These are phyloP conservation scores for Melanopsichium pennsylvanicum DNA, from an alignment of 1,284 basidiomycete genomes.

Conservation along the genomic window DNA sequence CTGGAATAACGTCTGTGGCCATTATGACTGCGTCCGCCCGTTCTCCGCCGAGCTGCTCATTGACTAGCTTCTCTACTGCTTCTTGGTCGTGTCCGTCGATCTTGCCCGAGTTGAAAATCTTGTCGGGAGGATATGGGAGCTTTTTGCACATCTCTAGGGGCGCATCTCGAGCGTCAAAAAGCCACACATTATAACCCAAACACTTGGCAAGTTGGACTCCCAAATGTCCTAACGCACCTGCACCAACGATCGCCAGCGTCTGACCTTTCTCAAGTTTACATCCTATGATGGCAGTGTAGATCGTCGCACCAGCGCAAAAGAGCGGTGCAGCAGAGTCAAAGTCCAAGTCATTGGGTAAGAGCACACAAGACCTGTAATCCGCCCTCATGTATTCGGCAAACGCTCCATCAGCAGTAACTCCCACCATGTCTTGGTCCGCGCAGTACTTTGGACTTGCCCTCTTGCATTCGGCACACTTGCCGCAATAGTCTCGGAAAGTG, in stretches of 20 bases:
- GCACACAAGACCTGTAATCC: conserved; percentile 46
- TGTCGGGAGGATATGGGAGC: conserved; percentile 41
- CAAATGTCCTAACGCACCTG: conserved; percentile 67
- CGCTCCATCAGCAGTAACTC: conserved; percentile 46
- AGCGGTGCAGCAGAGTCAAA: conserved; percentile 65
- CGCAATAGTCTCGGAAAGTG: conserved; percentile 49
- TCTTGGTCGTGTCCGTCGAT: conserved; percentile 25
- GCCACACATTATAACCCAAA: conserved; percentile 64
- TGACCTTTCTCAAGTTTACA: conserved; percentile 49
- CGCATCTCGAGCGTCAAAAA: conserved; percentile 46
- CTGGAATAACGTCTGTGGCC: conserved; percentile 37
- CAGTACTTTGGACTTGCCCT: conserved; percentile 39
- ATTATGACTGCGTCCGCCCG: conserved; percentile 43
- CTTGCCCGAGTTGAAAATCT: conserved; percentile 26
- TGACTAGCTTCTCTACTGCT: conserved; percentile 9
- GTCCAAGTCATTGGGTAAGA: conserved; percentile 47
- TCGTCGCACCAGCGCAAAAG: conserved; percentile 67
- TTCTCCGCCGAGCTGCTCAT: conserved; percentile 20
- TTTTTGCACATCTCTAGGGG: conserved; percentile 21
- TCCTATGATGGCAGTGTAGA: conserved; percentile 65
- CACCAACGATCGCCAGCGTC: conserved; percentile 66
- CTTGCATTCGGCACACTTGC: conserved; percentile 43
- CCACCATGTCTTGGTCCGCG: conserved; percentile 43
- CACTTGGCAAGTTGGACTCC: conserved; percentile 63
- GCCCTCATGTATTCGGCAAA: conserved; percentile 54